phyloP scores from a whole-genome alignment of 345 rosid species.

The Syzygium grande region DNA sequence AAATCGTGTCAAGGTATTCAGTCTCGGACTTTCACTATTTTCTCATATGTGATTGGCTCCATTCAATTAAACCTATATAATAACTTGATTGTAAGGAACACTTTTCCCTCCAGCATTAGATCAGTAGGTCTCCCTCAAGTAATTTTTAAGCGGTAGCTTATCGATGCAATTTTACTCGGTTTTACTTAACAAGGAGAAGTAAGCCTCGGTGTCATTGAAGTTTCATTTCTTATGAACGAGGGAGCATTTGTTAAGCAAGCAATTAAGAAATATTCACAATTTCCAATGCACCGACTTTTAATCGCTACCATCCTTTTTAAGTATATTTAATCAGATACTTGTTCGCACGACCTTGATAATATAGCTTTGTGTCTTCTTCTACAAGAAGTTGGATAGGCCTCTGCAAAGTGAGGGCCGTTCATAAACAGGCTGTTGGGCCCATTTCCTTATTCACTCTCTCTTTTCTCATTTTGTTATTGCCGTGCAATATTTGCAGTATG shows the following conservation, averaged over 20 bases:
- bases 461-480: not conserved
- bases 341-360: not conserved
- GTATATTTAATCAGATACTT: no score
- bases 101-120: not conserved
- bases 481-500: no score
- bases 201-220: not conserved
- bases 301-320: not conserved
- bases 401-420: not conserved
- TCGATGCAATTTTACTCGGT: not conserved
- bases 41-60: not conserved
- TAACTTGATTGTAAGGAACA: not conserved
- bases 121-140: not conserved
- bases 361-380: not conserved
- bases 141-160: not conserved
- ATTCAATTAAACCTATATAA: not conserved
- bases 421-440: not conserved
- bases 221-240: not conserved
- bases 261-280: not conserved
- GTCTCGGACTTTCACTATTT: not conserved
- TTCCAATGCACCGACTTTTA: not conserved
- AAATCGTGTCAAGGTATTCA: not conserved
- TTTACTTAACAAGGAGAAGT: not conserved
- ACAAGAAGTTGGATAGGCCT: not conserved
- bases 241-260: not conserved
- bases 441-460: not conserved